These are phyloP conservation scores for Phlyctochytrium planicorne DNA, from an alignment of 192 early-diverging fungal genomes.

Conservation along the genomic window DNA sequence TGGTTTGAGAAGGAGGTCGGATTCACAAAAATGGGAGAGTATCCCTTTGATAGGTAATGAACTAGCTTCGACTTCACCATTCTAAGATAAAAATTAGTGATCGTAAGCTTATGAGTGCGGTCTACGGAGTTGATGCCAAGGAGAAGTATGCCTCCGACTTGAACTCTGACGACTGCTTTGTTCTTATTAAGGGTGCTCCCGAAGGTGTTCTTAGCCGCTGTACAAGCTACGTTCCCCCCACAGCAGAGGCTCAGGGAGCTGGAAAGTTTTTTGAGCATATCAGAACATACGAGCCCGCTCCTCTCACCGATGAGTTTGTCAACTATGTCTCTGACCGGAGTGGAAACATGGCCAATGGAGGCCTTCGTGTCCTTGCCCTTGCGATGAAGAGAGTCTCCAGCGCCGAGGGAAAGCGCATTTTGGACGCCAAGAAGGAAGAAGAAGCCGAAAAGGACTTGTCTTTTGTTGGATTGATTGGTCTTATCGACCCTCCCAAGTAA, in stretches of 20 bases:
- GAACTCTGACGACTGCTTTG: conserved; percentile 43
- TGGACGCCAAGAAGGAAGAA: conserved; percentile 51
- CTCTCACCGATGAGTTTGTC: conserved; percentile 62
- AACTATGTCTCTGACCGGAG: conserved; percentile 59
- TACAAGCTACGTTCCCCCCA: conserved; percentile 51
- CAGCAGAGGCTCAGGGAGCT: conserved; percentile 6
- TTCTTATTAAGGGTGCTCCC: conserved; percentile 89
- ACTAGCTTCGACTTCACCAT: not conserved
- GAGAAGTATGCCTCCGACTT: conserved; percentile 5
- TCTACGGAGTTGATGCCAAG: conserved; percentile 51
- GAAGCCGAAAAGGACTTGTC: conserved; percentile 73
- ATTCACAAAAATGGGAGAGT: conserved; percentile 74
- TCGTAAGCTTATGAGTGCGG: conserved; percentile 91
- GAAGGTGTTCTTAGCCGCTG: conserved; percentile 82
- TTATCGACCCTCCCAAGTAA: conserved; percentile 87
- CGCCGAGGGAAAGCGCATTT: conserved; percentile 52
- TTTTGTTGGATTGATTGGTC: conserved; percentile 88
- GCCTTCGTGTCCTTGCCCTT: conserved; percentile 86
- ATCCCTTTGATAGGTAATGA: conserved; percentile 73
- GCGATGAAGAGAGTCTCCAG: conserved; percentile 68
- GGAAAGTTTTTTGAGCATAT: conserved; percentile 36
- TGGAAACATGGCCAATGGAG: conserved; percentile 76
- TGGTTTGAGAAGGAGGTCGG: conserved; percentile 54
- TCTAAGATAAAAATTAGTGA: conserved; percentile 50
- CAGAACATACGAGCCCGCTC: conserved; percentile 19